Evolutionary conservation across 352 stramenopile genomes (phyloP).

Genomic region (Globisporangium orthogonon): DNA sequence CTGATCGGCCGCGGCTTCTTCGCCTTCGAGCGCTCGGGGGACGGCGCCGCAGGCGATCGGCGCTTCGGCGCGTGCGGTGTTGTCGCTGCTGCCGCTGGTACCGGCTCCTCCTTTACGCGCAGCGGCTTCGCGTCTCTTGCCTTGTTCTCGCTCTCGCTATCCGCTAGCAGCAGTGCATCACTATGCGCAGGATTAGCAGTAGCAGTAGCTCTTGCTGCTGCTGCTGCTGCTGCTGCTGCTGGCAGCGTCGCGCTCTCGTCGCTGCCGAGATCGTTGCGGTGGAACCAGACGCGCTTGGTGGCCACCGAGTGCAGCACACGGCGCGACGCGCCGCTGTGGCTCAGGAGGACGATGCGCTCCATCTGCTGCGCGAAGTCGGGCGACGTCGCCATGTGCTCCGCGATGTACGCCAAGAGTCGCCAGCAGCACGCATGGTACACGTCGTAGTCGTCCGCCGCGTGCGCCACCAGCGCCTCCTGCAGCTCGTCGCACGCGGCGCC

Average conservation of each 20-base stretch:
- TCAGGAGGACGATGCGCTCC: slow-evolving; percentile 62
- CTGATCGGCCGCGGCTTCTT: slow-evolving; percentile 6
- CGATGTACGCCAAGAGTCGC: slow-evolving; percentile 55
- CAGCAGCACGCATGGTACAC: slow-evolving; percentile 51
- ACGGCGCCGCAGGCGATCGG: not conserved
- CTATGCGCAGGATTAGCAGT: no score
- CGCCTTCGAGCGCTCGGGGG: slow-evolving; percentile 2
- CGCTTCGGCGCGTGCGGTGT: slow-evolving; percentile 5
- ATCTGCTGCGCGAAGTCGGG: slow-evolving; percentile 50
- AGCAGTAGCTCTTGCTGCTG: no score
- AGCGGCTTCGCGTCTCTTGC: no score
- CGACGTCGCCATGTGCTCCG: slow-evolving; percentile 54
- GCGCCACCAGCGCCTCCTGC: no score
- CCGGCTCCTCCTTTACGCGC: not conserved
- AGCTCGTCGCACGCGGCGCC: slow-evolving; percentile 4
- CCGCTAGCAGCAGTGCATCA: no score
- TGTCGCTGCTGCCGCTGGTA: not conserved
- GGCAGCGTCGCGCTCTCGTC: not conserved
- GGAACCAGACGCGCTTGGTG: slow-evolving; percentile 62
- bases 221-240: no score
- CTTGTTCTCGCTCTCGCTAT: no score
- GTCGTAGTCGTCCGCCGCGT: slow-evolving; percentile 31
- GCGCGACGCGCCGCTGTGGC: slow-evolving; percentile 43
- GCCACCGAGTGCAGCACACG: slow-evolving; percentile 46
- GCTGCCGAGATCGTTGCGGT: slow-evolving; percentile 2